A percentile compares a stretch with the other conserved stretches of the same genome.
Evolutionary conservation across 2,329 filamentous ascomycete species (phyloP).

Genomic region (Diaporthe nobilis): DNA sequence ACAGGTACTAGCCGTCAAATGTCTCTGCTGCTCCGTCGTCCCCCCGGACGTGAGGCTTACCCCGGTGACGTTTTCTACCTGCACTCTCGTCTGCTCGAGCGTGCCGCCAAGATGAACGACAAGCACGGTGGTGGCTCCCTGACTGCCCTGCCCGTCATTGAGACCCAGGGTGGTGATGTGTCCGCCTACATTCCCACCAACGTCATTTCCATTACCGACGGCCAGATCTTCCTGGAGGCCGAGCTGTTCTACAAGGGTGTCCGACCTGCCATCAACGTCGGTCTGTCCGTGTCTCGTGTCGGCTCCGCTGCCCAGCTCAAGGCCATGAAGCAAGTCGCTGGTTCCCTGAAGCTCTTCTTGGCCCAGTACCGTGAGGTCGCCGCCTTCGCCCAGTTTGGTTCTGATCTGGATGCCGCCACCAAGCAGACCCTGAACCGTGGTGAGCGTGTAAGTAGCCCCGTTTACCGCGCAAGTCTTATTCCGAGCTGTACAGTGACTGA

Average conservation of each 20-base stretch:
- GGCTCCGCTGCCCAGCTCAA: constrained; percentile 99
- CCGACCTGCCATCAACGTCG: constrained; percentile 99
- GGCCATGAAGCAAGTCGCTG: constrained; percentile 99
- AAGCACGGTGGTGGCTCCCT: constrained; percentile 95
- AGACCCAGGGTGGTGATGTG: constrained; percentile 99
- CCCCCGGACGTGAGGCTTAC: constrained; percentile 99
- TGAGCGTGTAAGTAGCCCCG: constrained; percentile 85
- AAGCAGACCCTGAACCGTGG: constrained; percentile 99
- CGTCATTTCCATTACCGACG: constrained; percentile 99
- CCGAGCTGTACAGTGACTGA: constrained; percentile 17
- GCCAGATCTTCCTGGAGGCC: constrained; percentile 99
- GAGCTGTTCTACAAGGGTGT: constrained; percentile 99
- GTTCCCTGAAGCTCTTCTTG: constrained; percentile 99
- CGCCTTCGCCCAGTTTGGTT: constrained; percentile 99
- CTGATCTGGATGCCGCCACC: constrained; percentile 97
- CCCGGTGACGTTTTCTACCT: constrained; percentile 99
- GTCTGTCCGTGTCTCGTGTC: constrained; percentile 99
- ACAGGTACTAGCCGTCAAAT: constrained; percentile 79
- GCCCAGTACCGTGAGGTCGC: constrained; percentile 99
- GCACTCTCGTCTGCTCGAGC: constrained; percentile 98
- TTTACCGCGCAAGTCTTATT: neutral
- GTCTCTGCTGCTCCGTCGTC: constrained; percentile 97
- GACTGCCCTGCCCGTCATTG: constrained; percentile 97
- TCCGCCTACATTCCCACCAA: constrained; percentile 99
- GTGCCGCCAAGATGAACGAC: constrained; percentile 99